Conservation (phyloP, 2,329 filamentous ascomycete species). For the Raffaelea deltoideospora region DNA sequence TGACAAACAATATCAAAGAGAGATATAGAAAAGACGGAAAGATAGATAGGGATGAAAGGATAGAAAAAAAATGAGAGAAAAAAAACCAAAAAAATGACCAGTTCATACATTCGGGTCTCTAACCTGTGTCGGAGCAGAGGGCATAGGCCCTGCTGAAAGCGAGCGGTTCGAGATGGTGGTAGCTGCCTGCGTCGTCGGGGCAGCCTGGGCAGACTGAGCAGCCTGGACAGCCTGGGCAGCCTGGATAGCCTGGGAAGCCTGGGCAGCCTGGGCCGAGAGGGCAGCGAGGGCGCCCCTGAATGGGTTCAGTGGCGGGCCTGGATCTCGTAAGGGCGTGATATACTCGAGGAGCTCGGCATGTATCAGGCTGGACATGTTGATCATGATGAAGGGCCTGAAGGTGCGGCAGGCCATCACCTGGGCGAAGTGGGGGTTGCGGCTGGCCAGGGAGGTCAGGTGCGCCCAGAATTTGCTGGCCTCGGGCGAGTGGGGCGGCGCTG, state of each 20-base stretch:
- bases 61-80: not conserved
- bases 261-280: too few species aligned
- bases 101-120: not conserved
- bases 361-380: too few species aligned
- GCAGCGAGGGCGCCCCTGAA: not conserved
- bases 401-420: too few species aligned
- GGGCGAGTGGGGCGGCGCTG: too few species aligned
- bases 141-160: not conserved
- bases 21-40: not conserved
- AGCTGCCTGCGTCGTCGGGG: not conserved
- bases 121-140: not conserved
- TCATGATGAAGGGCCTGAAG: too few species aligned
- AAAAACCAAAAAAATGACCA: conserved; percentile 1
- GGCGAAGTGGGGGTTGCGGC: too few species aligned
- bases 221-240: not conserved
- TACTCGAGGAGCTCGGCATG: too few species aligned
- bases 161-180: not conserved
- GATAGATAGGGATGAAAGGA: not conserved
- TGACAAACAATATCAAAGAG: not conserved
- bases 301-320: not conserved
- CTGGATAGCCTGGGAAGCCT: conserved; percentile 5
- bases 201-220: not conserved
- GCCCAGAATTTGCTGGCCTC: too few species aligned
- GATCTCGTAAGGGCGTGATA: too few species aligned
- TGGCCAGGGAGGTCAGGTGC: too few species aligned